Evolutionary conservation across 1,139 yeast species (phyloP), one percentile per base, ranked within the genome.

Genomic region (Debaryomyces udenii): DNA sequence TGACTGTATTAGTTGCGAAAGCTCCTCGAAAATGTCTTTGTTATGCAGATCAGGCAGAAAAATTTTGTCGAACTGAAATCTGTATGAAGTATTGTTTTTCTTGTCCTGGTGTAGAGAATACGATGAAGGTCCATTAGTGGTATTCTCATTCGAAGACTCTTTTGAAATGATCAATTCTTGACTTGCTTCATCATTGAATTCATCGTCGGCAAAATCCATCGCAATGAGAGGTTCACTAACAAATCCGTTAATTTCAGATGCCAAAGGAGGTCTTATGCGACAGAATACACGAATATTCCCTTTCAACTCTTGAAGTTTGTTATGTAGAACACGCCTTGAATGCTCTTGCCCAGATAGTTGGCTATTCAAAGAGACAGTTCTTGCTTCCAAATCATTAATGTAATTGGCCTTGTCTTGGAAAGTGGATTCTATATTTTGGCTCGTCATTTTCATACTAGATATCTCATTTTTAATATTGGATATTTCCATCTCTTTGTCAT

Each of bases 221-320:
- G 22, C 16, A 3, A 28, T 27, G 17, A 40, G 18, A 5, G 16
- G 15, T 17, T 61, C 60, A 27, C 55, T 45, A n/a, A 35, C 10
- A 49, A 58, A 56, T 17, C 61, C 59, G 10, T 24, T 28, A 3
- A 9, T n/a, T 9, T 24, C 31, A n/a, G 23, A 14, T 5, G 13
- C 16, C 3, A 15, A 22, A 2, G 73, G 65, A 0, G 97, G 96
- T 39, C 96, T 72, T 3, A 91, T 75, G 31, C 99, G 75, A 57
- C 98, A 93, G 53, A 83, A 90, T 0, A 93, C 98, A 32, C 99
- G 68, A 29, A 93, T 89, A 53, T 90, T 93, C 1, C 99, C 99
- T 58, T 91, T 88, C 31, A 91, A 62, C 45, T 89, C 96, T 59
- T 91, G 97, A 9, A 91, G 68, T 45, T 70, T 75, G 54, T 87